Percentiles rank a stretch among this genome's conserved stretches.
Conservation (phyloP, 306 rosid species). For the Trifolium fragiferum region DNA sequence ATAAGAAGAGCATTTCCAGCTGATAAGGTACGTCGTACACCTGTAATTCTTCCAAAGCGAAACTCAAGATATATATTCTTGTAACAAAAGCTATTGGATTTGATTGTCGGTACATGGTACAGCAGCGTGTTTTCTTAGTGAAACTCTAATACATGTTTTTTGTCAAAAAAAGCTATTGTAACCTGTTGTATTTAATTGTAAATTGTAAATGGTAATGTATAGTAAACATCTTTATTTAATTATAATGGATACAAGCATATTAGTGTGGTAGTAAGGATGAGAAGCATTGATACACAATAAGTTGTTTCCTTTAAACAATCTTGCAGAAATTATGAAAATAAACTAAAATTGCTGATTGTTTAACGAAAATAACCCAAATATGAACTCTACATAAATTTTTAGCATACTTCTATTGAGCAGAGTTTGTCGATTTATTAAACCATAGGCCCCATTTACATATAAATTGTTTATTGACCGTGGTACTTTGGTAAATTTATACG, state of each 20-base stretch:
- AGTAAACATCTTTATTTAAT: slow-evolving; percentile 1
- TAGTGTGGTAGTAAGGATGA: slow-evolving; percentile 26
- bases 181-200: slow-evolving; percentile 34
- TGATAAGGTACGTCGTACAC: slow-evolving; percentile 43
- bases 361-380: too few species aligned
- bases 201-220: slow-evolving; percentile 39
- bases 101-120: slow-evolving; percentile 29
- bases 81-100: slow-evolving; percentile 25
- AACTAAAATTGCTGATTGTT: too few species aligned
- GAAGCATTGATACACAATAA: background rate
- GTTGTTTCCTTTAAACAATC: too few species aligned
- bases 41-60: background rate
- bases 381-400: background rate
- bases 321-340: too few species aligned
- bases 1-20: slow-evolving; percentile 53
- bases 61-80: slow-evolving; percentile 11
- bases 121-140: slow-evolving; percentile 12
- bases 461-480: background rate
- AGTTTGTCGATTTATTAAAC: background rate
- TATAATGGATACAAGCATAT: slow-evolving; percentile 3
- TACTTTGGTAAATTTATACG: background rate
- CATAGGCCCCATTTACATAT: background rate
- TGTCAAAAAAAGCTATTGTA: slow-evolving; percentile 20
- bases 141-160: slow-evolving; percentile 17
- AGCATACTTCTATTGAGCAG: background rate